Base-by-base conservation (phyloP, 2,329 filamentous ascomycete species). In the Neurospora crassa region DNA sequence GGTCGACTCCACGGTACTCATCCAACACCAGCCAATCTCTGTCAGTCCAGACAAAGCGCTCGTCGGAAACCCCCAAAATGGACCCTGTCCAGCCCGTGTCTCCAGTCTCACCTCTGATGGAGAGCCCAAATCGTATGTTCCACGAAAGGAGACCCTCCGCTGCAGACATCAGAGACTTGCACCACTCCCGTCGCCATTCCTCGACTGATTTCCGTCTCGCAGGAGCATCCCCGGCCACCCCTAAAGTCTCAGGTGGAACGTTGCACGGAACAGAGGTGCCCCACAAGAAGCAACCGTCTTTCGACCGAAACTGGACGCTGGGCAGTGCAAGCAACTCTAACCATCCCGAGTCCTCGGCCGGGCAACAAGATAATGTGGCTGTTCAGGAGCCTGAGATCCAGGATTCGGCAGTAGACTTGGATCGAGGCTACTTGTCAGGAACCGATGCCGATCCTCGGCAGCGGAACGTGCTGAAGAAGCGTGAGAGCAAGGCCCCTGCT, bases 341-440 rank as follows among this genome's bases (percentile, higher is more conserved):
- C 11, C 81, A 86, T 8, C 87, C 87, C 5, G 78, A 87, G 24
- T 88, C 87, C 4, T 87, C 86, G 2, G 81, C 85, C 18, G 86
- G 85, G 16, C 77, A 85, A 41, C 83, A 85, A 40, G 85, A 87
- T 70, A 76, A 81, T 7, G 69, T 81, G 68, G 79, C 80, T 29
- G 78, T 78, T 29, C 81, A 82, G 1, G 81, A 82, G 18, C 76
- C 80, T 8, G 79, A 82, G 14, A 76, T 82, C 16, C 83, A 83
- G 73, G 85, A 88, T 72, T 84, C 84, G 10, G 82, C 82, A 18
- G 80, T 84, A 34, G 92, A 96, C 73, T 80, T 93, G 18, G 96
- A 98, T 77, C 88, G 93, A 43, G 95, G 94, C 34, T 98, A 98
- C 80, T 97, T 97, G 78, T 97, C 95, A 8, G 93, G 94, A 3